Percentiles rank a stretch among this genome's conserved stretches.
phyloP scores from a whole-genome alignment of 2,329 filamentous ascomycete genomes.

The Penicillium sp. region DNA sequence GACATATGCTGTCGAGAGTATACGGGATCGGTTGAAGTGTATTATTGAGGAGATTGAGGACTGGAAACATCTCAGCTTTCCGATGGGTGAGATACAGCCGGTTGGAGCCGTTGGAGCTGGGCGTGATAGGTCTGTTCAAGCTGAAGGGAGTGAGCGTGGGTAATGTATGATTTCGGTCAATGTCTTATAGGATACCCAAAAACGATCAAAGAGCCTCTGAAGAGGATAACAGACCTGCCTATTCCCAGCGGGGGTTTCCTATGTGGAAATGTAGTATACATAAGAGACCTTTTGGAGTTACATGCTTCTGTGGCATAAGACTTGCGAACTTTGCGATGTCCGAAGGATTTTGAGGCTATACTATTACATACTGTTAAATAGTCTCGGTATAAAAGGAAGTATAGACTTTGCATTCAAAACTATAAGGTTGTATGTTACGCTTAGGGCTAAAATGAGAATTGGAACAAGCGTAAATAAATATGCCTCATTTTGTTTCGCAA shows the following conservation, averaged over 20 bases:
- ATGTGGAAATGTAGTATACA: neutral
- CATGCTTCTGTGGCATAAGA: neutral
- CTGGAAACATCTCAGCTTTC: conserved; percentile 82
- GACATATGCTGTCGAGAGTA: conserved; percentile 93
- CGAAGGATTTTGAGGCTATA: neutral
- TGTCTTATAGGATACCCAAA: conserved; percentile 1
- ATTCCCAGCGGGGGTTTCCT: neutral
- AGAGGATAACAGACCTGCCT: neutral
- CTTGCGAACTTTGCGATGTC: neutral
- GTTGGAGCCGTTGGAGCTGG: neutral
- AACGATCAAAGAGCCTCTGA: neutral
- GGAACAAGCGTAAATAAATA: too few relatives aligned
- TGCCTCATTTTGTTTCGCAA: too few relatives aligned
- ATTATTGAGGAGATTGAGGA: conserved; percentile 95
- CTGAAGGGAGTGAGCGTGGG: neutral
- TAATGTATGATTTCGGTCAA: neutral
- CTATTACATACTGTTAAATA: neutral
- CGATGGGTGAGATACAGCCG: conserved; percentile 35
- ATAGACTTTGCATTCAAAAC: too few relatives aligned
- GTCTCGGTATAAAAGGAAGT: too few relatives aligned
- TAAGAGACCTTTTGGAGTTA: neutral
- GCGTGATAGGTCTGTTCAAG: neutral
- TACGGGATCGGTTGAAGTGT: conserved; percentile 80
- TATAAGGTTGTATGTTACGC: too few relatives aligned
- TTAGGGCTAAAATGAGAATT: too few relatives aligned